Evolutionary conservation across 1,284 basidiomycete species (phyloP), one percentile per base, ranked within the genome.

Genomic region (Clitocybe nebularis): DNA sequence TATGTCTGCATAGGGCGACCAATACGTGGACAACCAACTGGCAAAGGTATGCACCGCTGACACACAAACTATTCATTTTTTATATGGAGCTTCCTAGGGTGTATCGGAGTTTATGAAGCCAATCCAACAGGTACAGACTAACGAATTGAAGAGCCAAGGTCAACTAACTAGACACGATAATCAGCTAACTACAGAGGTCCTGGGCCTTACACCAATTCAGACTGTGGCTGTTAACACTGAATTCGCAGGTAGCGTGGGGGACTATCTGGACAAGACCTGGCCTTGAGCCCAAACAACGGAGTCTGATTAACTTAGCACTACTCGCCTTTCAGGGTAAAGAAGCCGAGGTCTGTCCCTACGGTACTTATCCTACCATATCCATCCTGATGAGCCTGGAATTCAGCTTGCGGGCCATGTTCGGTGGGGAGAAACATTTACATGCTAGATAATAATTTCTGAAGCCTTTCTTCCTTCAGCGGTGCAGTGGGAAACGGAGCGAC

Each of bases 181-280:
- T 22, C 13, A 63, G 60, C 52, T 71, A 20, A 60, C 65, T n/a
- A 69, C 67, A 14, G 66, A 68, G 57, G 63, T 62, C 36, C 10
- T 11, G 19, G 6, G 13, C 9, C 10, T 3, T 3, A 16, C n/a
- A 16, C 9, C 6, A 16, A 11, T 6, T 4, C 11, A 16, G 6
- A 3, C 11, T 32, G 6, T 32, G 5, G 14, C 3, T 13, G 3
- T 7, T 16, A 8, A 6, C 29, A 32, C 13, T 7, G 13, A n/a
- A 16, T 36, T 14, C 21, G 11, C 25, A 67, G 64, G 64, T 61
- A 8, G 68, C 61, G 4, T 71, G 68, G 68, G 68, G 68, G 9
- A 66, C 64, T 3, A 68, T 69, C 30, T 71, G 68, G 67, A 67
- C 67, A 30, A 60, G 68, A 29, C 67, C 68, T 24, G 68, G 69